Evolutionary conservation across 139 green algal species (phyloP), one percentile per base, ranked within the genome.

Genomic region (Micromonas pusilla): DNA sequence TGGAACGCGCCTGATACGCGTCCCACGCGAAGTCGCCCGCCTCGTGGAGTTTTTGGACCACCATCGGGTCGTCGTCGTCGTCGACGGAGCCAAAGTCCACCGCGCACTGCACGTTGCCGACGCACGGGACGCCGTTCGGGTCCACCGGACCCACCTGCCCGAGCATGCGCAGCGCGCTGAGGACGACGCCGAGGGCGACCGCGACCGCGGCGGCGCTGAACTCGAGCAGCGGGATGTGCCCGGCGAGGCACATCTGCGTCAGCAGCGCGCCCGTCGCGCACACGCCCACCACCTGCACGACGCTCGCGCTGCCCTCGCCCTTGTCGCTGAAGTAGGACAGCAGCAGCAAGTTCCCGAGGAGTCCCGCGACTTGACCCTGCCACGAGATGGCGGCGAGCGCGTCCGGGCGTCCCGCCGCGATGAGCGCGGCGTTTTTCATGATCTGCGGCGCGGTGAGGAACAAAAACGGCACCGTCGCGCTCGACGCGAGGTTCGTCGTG

Each of bases 391-490:
- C 77, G 13, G 21, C 39, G 26, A 85, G n/a, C 6, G 75, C 62
- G 26, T 26, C 67, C 9, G 25, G n/a, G 13, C 68, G 19, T 20
- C 90, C 90, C 0, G 74, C 67, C 0, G 66, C 52, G 36, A 94
- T 84, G 73, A 85, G 86, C 23, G 70, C 19, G 3, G 76, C 60
- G 82, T 95, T 95, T 65, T 92, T 90, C 0, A 92, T 23, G 13
- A 96, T 84, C 72, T 96, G 91, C 0, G 90, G 90, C 33, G 91
- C 64, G 30, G 90, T 81, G 26, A 94, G 72, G 20, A 90, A 83
- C 3, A 87, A 73, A 78, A 94, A 91, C 1, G 85, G 81, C 0
- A 91, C 63, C 19, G 82, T 90, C 31, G 87, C 68, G 37, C 52
- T 2, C 26, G 19, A 30, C 36, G 68, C 31, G 4, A 75, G 38